Evolutionary conservation across 768 basidiomycete species (phyloP), one percentile per base, ranked within the genome.

Genomic region (Auriculariales sp.): DNA sequence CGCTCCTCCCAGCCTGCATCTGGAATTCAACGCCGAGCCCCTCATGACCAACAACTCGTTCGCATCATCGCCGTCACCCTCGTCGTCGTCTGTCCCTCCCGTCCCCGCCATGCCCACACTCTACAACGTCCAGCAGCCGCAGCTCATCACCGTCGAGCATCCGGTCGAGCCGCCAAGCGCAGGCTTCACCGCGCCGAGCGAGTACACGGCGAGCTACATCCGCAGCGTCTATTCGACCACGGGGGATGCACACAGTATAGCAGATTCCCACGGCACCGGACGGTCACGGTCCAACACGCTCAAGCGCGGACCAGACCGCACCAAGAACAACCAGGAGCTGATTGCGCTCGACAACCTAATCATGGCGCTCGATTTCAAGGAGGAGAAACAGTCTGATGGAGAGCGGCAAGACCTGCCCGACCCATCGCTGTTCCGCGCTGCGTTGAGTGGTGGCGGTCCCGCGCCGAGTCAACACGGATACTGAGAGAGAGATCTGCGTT

Each of bases 271-370:
- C n/a, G 19, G 39, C 39, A 44, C 17, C 9, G 22, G n/a, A 15
- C 35, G 35, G n/a, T 36, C 35, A 22, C 35, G 35, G n/a, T 44
- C 39, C 24, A 6, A 6, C 22, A 44, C 39, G 19, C 39, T 44
- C 19, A 44, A 44, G 39, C 39, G 39, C 15, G 39, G 19, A 10
- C 27, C 39, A 25, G 17, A 19, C 39, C 22, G 27, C 22, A 24
- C 39, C 22, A 19, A 25, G 22, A 44, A 44, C 22, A 19, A 44
- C 14, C 22, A 44, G 19, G 39, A 44, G 39, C 39, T 44, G 14
- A 44, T 44, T n/a, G 39, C 39, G 39, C 39, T 44, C 39, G 39
- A 44, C 39, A 44, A 44, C 0, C 39, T 44, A 10, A 44, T 44
- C 22, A 4, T 9, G 22, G 39, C 39, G 14, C 22, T 44, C 19